A percentile compares a stretch with the other conserved stretches of the same genome.
Conservation (phyloP, 306 rosid genomes). For the Castanea sativa region DNA sequence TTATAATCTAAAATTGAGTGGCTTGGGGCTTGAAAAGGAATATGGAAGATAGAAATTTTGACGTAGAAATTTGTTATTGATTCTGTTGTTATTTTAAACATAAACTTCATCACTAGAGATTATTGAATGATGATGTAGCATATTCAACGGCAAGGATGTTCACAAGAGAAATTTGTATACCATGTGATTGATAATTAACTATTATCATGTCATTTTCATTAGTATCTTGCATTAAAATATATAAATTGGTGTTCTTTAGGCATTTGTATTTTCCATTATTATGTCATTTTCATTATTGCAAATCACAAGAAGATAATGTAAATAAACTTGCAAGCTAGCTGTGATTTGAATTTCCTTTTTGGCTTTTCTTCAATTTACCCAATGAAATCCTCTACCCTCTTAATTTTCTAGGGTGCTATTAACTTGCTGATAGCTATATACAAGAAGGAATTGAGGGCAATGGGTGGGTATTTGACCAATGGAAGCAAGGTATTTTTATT, state of each 20-base stretch:
- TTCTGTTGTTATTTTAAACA: not conserved
- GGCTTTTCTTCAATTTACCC: not conserved
- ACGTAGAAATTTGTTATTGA: not conserved
- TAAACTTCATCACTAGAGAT: not conserved
- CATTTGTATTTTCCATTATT: not conserved
- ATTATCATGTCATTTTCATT: not conserved
- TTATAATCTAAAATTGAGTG: not conserved
- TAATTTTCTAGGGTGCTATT: slow-evolving; percentile 76
- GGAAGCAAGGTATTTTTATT: slow-evolving; percentile 67
- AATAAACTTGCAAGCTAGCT: not conserved
- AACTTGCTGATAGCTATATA: slow-evolving; percentile 88
- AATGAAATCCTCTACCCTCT: not conserved
- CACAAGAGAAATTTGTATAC: not conserved
- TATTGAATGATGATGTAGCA: not conserved
- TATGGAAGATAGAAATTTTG: not conserved
- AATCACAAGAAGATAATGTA: not conserved
- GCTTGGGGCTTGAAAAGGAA: not conserved
- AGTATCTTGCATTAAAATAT: not conserved
- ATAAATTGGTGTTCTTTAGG: not conserved
- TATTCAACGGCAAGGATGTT: not conserved
- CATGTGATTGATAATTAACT: not conserved
- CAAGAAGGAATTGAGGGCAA: slow-evolving; percentile 68
- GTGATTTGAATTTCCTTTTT: not conserved
- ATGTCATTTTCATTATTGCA: not conserved
- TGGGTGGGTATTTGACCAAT: slow-evolving; percentile 91